These are phyloP conservation scores for Fistulinella prunicolor DNA, from an alignment of 768 basidiomycete genomes.

Conservation along the genomic window DNA sequence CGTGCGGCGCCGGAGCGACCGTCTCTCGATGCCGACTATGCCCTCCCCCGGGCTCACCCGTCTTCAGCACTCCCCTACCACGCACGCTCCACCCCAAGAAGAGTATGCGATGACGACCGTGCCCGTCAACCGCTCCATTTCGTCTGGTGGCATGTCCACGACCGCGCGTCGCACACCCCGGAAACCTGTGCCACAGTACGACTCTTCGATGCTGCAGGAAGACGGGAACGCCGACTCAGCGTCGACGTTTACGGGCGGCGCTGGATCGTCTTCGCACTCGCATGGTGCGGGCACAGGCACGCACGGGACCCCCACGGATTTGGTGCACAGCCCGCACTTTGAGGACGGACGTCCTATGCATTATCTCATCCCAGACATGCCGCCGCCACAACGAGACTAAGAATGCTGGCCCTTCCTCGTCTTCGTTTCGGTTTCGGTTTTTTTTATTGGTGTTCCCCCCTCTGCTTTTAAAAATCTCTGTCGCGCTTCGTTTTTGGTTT, in stretches of 20 bases:
- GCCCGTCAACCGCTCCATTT: constrained; percentile 30
- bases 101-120: constrained; percentile 30
- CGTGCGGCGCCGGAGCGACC: constrained; percentile 24
- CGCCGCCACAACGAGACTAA: constrained; percentile 33
- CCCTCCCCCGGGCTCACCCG: constrained; percentile 18
- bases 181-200: constrained; percentile 58
- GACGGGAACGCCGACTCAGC: constrained; percentile 19
- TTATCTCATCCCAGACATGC: constrained; percentile 61
- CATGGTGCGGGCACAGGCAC: constrained; percentile 18
- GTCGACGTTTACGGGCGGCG: constrained; percentile 20
- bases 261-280: constrained; percentile 31
- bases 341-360: constrained; percentile 47
- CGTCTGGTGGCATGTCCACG: constrained; percentile 20
- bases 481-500: no score
- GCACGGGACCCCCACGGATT: constrained; percentile 15
- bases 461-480: no score
- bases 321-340: constrained; percentile 44
- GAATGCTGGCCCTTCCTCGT: neutral
- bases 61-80: constrained; percentile 13
- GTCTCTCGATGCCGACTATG: constrained; percentile 28
- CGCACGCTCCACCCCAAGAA: constrained; percentile 15
- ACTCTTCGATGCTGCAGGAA: constrained; percentile 30
- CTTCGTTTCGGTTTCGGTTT: neutral
- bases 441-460: constrained; percentile 1
- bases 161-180: constrained; percentile 37